A percentile compares a stretch with the other conserved stretches of the same genome.
Evolutionary conservation across 1,284 basidiomycete species (phyloP).

Genomic region (Malassezia sp.): DNA sequence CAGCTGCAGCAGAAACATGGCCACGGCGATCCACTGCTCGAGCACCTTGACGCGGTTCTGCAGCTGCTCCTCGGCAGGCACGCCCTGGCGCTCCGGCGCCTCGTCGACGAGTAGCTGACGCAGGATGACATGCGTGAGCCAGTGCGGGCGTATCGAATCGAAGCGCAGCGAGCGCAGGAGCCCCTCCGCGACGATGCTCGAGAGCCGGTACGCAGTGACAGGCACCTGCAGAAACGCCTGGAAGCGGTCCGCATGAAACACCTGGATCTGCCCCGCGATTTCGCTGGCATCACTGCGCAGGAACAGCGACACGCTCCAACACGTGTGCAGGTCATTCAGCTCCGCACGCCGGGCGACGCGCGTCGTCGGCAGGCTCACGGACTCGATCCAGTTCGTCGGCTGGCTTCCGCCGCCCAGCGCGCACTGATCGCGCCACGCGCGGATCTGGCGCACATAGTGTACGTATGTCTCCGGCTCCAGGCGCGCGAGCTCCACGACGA

Average conservation of each 20-base stretch:
- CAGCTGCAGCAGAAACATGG: constrained; percentile 23
- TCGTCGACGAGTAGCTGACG: constrained; percentile 29
- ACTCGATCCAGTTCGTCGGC: constrained; percentile 5
- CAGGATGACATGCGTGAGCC: constrained; percentile 31
- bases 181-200: constrained; percentile 11
- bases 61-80: constrained; percentile 17
- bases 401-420: neutral
- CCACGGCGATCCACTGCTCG: constrained; percentile 41
- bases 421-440: constrained; percentile 5
- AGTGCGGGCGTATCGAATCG: constrained; percentile 33
- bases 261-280: constrained; percentile 41
- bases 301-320: constrained; percentile 16
- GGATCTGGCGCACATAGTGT: constrained; percentile 2
- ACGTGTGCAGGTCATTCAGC: constrained; percentile 1
- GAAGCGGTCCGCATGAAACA: constrained; percentile 31
- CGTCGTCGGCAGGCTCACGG: too few relatives aligned
- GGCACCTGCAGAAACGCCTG: constrained; percentile 14
- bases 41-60: constrained; percentile 32
- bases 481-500: neutral
- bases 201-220: constrained; percentile 13
- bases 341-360: neutral
- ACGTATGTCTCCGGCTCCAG: neutral
- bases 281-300: constrained; percentile 33
- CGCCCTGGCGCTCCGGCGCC: constrained; percentile 9
- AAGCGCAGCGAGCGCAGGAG: constrained; percentile 27